A percentile compares a stretch with the other conserved stretches of the same genome.
Evolutionary conservation across 306 rosid genomes (phyloP).

Genomic region (Fragaria ananassa): DNA sequence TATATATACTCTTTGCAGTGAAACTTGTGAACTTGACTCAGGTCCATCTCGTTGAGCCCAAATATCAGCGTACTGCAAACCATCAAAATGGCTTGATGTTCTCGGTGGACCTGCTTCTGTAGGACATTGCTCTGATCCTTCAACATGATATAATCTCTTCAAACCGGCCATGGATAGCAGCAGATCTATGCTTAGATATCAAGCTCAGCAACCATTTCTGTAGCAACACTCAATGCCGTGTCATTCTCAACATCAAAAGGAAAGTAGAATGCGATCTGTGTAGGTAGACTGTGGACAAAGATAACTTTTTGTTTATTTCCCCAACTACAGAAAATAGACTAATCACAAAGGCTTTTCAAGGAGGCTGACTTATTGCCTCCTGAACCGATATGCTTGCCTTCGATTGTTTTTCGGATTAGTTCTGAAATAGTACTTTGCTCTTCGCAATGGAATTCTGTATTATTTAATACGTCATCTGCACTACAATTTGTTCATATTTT

Average conservation of each 20-base stretch:
- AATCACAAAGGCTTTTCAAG: too few species aligned
- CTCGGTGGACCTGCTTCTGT: slow-evolving; percentile 33
- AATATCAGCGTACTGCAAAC: slow-evolving; percentile 62
- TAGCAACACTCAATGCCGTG: slow-evolving; percentile 75
- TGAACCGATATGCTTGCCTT: too few species aligned
- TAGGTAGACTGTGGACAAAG: neutral
- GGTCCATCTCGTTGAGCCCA: slow-evolving; percentile 77
- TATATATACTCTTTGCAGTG: too few species aligned
- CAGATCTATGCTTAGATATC: slow-evolving; percentile 64
- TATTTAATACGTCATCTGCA: too few species aligned
- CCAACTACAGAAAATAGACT: neutral
- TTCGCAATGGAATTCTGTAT: too few species aligned
- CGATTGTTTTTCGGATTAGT: too few species aligned
- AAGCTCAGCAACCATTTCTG: slow-evolving; percentile 90
- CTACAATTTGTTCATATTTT: too few species aligned
- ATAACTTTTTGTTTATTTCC: neutral
- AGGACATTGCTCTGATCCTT: slow-evolving; percentile 47
- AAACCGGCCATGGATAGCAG: slow-evolving; percentile 87
- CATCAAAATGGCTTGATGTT: slow-evolving; percentile 43
- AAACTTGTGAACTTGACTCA: slow-evolving; percentile 33
- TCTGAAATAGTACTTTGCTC: too few species aligned
- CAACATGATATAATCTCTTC: slow-evolving; percentile 92
- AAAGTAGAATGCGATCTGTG: slow-evolving; percentile 82
- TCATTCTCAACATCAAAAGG: slow-evolving; percentile 83
- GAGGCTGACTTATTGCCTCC: too few species aligned